Evolutionary conservation across 768 basidiomycete genomes (phyloP), one percentile per base, ranked within the genome.

Genomic region (Auriscalpium vulgare): DNA sequence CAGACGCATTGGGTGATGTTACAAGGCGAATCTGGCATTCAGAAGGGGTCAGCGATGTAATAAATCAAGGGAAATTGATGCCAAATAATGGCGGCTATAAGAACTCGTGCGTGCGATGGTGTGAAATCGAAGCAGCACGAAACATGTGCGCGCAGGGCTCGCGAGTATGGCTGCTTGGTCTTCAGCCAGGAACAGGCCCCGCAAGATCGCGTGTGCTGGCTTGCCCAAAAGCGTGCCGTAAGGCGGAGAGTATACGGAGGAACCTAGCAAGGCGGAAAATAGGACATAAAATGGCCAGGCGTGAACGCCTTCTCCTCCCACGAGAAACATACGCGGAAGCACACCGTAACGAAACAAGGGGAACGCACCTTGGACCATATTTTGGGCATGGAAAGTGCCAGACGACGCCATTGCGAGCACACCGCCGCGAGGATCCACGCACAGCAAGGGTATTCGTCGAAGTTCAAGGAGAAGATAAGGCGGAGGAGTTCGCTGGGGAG

Each of bases 361-460:
- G 36, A 48, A 60, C 69, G 53, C 57, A 88, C 87, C 77, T 86
- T 89, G 49, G 87, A 86, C 88, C 88, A 91, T 45, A 91, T 68
- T 44, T 63, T 75, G 5, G 88, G 88, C 68, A 87, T 87, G 19
- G 76, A 72, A 35, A 90, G 70, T 3, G 80, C 80, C 44, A 87
- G 73, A 51, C 76, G 73, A 52, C 88, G 74, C 88, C 88, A 91
- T 14, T 78, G 71, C 8, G 75, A 66, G 59, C 81, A 88, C 4
- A 90, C 87, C 0, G 85, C 78, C 4, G 86, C 77, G 44, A 90
- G 77, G 21, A 84, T 78, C 88, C 88, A 91, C 8, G 85, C 84
- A 64, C 80, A 82, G 64, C 83, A 85, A n/a, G 85, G 79, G 66
- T 85, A 76, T 54, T 81, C 79, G 54, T 85, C 81, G 59, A 87